Evolutionary conservation across 2,329 filamentous ascomycete species (phyloP).

Genomic region (Zymoseptoria pseudotritici): DNA sequence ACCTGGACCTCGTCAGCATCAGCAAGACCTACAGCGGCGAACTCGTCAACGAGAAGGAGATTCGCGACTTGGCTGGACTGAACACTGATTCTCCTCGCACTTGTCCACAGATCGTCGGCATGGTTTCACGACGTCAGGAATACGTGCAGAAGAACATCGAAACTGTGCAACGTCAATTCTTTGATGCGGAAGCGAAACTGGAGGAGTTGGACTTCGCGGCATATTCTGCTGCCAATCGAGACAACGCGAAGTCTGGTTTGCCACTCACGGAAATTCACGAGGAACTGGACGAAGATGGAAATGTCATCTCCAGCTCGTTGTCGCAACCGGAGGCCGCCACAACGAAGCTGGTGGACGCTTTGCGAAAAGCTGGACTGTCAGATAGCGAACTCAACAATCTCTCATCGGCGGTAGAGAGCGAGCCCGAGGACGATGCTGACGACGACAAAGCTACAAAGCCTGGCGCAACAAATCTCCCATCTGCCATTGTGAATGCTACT

Average conservation of each 20-base stretch:
- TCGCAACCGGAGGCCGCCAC: constrained; percentile 57
- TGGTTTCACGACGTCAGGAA: constrained; percentile 71
- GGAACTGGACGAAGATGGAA: constrained; percentile 82
- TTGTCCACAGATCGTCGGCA: constrained; percentile 56
- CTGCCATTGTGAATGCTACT: constrained; percentile 13
- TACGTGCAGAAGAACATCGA: constrained; percentile 79
- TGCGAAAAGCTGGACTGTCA: constrained; percentile 67
- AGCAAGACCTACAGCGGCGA: constrained; percentile 55
- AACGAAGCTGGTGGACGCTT: constrained; percentile 59
- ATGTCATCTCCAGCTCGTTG: constrained; percentile 56
- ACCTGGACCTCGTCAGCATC: constrained; percentile 32
- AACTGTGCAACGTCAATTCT: constrained; percentile 66
- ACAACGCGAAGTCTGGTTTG: constrained; percentile 45
- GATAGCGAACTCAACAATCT: constrained; percentile 20
- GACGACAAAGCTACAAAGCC: neutral
- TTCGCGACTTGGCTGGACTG: constrained; percentile 47
- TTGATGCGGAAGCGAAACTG: constrained; percentile 61
- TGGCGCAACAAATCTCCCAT: constrained; percentile 1
- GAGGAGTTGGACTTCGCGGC: constrained; percentile 45
- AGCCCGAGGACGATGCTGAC: constrained; percentile 6
- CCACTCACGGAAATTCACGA: constrained; percentile 88
- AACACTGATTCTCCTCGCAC: constrained; percentile 42
- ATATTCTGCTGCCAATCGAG: constrained; percentile 14
- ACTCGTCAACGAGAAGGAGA: constrained; percentile 55
- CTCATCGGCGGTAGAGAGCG: constrained; percentile 3